Base-by-base conservation (phyloP, 108 stramenopile species). In the Pseudonitzschia multistriata region DNA sequence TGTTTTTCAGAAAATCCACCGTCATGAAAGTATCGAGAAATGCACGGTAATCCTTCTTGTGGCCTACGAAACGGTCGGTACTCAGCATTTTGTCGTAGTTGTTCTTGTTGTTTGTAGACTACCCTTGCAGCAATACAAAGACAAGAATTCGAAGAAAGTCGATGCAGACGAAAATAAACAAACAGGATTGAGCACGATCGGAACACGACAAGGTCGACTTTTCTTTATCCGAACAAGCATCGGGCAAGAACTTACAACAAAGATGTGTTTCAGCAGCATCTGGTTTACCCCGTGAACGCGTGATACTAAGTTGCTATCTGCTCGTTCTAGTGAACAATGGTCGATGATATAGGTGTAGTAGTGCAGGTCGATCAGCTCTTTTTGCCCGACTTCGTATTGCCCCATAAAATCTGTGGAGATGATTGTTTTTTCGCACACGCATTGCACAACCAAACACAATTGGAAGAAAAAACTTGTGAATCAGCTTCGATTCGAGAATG, bases 321-420 rank as follows among this genome's bases (percentile, higher is more conserved):
- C 37, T 3, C 45, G 56, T 5, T 42, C 50, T 24, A 75, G 5
- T 13, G 67, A 24, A 37, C 61, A 75, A 31, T 50, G 50, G 35
- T 75, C 74, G 36, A 75, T 68, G 61, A 75, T 52, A 48, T 59
- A 75, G 8, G 67, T 68, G 62, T 68, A 68, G 45, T 75, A 67
- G 28, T 75, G 74, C n/a, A 75, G 15, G 22, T 75, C 67, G 24
- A 75, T 61, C 22, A 75, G 39, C 37, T 75, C 74, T 53, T 68
- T 42, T 50, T 75, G 74, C 5, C 74, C 74, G 27, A 68, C 39
- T 42, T 75, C 74, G 29, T 59, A 75, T 61, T 75, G 74, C 7
- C 60, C 49, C 67, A 75, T 68, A 30, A 75, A 75, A 49, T 75
- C 63, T 64, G 8, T n/a, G 59, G 27, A 22, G 53, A 54, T 8